A percentile compares a stretch with the other conserved stretches of the same genome.
Conservation (phyloP, 2,329 filamentous ascomycete species). For the Fusarium guadeloupense region DNA sequence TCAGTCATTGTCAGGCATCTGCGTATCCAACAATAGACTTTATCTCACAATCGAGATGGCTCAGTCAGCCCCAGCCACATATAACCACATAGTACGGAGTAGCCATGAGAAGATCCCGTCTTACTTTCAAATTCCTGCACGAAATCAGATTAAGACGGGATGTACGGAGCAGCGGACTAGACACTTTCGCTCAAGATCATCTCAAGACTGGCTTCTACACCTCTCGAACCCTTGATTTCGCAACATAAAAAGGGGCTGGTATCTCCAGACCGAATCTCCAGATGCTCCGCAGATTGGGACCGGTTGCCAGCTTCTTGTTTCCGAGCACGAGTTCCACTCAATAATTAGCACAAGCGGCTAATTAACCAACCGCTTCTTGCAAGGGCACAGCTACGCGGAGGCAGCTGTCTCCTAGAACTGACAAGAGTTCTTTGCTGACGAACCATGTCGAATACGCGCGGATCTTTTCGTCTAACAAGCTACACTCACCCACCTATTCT, state of each 20-base stretch:
- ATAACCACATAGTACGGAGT: no score
- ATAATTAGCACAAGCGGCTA: conserved; percentile 36
- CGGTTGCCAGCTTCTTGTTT: conserved; percentile 34
- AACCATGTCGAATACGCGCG: conserved; percentile 20
- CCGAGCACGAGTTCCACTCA: conserved; percentile 37
- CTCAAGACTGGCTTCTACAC: background rate
- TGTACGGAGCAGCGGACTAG: background rate
- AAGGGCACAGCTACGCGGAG: conserved; percentile 27
- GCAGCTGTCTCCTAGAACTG: conserved; percentile 9
- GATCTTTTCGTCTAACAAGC: conserved; percentile 25
- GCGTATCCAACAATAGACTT: background rate
- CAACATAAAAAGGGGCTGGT: conserved; percentile 37
- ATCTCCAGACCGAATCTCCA: conserved; percentile 36
- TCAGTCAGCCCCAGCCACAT: conserved; percentile 28
- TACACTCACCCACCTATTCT: conserved; percentile 29
- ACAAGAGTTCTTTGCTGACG: conserved; percentile 13
- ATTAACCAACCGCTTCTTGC: conserved; percentile 29
- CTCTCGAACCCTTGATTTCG: background rate
- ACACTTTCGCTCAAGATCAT: background rate
- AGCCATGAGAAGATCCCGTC: background rate
- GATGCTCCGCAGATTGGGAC: conserved; percentile 39
- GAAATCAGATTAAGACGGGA: background rate
- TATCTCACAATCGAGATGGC: conserved; percentile 1
- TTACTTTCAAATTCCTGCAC: conserved; percentile 8
- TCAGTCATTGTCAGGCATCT: conserved; percentile 25